A percentile compares a stretch with the other conserved stretches of the same genome.
Conservation (phyloP, 257 asterid genomes). For the Mitragyna speciosa region DNA sequence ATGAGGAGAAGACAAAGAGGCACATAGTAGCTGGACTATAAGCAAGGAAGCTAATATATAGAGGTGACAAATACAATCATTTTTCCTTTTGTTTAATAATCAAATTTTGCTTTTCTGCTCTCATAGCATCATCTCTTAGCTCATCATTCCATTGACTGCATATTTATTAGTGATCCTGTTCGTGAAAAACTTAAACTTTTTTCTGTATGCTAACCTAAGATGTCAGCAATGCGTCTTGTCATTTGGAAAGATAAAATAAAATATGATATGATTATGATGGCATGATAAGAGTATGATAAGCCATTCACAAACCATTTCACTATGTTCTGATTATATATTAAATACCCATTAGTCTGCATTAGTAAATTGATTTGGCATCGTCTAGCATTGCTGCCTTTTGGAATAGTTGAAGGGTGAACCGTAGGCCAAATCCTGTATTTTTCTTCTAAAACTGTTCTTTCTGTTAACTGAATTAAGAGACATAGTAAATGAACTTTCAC, state of each 20-base stretch:
- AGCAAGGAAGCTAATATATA: slow-evolving; percentile 8
- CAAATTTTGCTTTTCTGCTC: not conserved
- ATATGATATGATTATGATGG: slow-evolving; percentile 16
- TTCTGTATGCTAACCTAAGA: slow-evolving; percentile 6
- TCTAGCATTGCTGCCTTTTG: not conserved
- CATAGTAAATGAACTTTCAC: not conserved
- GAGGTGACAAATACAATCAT: not conserved
- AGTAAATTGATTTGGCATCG: not conserved
- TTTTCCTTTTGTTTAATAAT: not conserved
- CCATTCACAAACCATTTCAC: slow-evolving; percentile 4
- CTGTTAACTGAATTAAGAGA: not conserved
- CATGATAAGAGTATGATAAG: slow-evolving; percentile 12
- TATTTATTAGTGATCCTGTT: slow-evolving; percentile 12
- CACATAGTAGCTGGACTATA: not conserved
- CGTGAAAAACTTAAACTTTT: slow-evolving; percentile 5
- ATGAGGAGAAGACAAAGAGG: slow-evolving; percentile 10
- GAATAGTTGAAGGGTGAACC: not conserved
- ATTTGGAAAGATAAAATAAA: not conserved
- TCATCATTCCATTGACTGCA: slow-evolving; percentile 23
- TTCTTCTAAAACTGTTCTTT: not conserved
- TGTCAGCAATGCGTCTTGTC: slow-evolving; percentile 12
- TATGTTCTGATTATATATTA: not conserved
- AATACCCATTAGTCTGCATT: slow-evolving; percentile 3
- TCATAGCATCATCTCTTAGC: slow-evolving; percentile 23
- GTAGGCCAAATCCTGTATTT: not conserved